A percentile compares a stretch with the other conserved stretches of the same genome.
Evolutionary conservation across 2,329 filamentous ascomycete genomes (phyloP).

Genomic region (Talaromyces marneffei): DNA sequence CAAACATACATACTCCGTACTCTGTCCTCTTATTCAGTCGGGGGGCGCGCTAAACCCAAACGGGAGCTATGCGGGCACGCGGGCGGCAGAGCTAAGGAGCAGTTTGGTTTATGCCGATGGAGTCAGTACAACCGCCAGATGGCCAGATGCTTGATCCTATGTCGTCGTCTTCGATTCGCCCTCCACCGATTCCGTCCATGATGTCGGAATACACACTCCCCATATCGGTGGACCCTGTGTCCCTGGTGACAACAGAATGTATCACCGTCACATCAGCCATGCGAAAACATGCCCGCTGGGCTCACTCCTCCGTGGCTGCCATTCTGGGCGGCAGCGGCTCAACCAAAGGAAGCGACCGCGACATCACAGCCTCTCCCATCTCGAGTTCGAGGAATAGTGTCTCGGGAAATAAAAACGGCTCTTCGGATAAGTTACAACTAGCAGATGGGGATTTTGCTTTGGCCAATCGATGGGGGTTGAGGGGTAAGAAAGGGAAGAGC

Average conservation of each 20-base stretch:
- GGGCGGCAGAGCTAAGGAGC: slow-evolving; percentile 13
- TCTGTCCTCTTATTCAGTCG: slow-evolving; percentile 15
- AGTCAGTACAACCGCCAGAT: too few species aligned
- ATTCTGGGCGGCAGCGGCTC: slow-evolving; percentile 70
- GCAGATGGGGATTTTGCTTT: slow-evolving; percentile 46
- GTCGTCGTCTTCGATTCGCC: neutral
- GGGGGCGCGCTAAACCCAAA: slow-evolving; percentile 24
- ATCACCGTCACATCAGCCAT: slow-evolving; percentile 97
- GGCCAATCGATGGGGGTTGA: slow-evolving; percentile 82
- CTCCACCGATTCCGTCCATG: slow-evolving; percentile 16
- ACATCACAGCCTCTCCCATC: slow-evolving; percentile 36
- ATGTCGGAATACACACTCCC: slow-evolving; percentile 48
- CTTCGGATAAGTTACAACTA: slow-evolving; percentile 14
- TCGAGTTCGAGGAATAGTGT: slow-evolving; percentile 26
- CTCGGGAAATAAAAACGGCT: slow-evolving; percentile 9
- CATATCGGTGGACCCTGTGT: slow-evolving; percentile 84
- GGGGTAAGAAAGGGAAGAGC: slow-evolving; percentile 93
- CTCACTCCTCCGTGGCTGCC: slow-evolving; percentile 90
- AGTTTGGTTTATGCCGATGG: too few species aligned
- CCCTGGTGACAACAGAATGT: slow-evolving; percentile 95
- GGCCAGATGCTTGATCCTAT: slow-evolving; percentile 12
- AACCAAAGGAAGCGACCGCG: slow-evolving; percentile 43
- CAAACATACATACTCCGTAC: too few species aligned
- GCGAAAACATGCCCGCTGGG: slow-evolving; percentile 94
- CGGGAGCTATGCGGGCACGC: slow-evolving; percentile 22